phyloP scores from a whole-genome alignment of 139 green algal species.

The Asterochloris erici region DNA sequence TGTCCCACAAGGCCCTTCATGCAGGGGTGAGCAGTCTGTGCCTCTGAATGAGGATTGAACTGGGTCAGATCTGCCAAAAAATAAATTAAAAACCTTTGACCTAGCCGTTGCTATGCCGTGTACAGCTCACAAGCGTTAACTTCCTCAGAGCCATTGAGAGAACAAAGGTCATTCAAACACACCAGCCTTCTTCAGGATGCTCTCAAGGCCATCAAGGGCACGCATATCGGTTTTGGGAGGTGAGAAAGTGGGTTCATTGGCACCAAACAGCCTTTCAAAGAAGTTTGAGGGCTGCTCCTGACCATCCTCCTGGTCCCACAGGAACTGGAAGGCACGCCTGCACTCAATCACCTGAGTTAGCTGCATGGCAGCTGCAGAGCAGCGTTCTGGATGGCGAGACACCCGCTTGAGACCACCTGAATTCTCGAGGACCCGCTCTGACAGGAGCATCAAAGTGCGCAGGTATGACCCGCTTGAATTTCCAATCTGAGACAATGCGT shows the following conservation, averaged over 20 bases:
- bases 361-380: background rate
- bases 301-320: conserved; percentile 28
- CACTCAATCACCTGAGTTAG: background rate
- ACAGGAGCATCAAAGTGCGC: conserved; percentile 88
- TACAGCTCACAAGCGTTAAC: too few species aligned
- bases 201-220: conserved; percentile 32
- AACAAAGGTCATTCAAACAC: conserved; percentile 28
- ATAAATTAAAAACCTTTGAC: too few species aligned
- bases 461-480: conserved; percentile 85
- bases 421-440: conserved; percentile 32
- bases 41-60: too few species aligned
- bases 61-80: too few species aligned
- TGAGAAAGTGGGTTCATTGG: background rate
- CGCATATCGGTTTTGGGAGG: conserved; percentile 41
- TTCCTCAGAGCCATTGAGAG: too few species aligned
- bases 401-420: conserved; percentile 4
- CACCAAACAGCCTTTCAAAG: background rate
- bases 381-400: background rate
- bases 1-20: too few species aligned
- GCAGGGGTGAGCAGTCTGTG: too few species aligned
- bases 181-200: conserved; percentile 28
- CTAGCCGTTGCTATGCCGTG: too few species aligned
- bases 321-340: conserved; percentile 42
- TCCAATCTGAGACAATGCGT: conserved; percentile 69
- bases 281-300: conserved; percentile 10